A percentile compares a stretch with the other conserved stretches of the same genome.
phyloP scores from a whole-genome alignment of 495 filamentous ascomycete genomes.

The Hyphodiscus hymeniophilus region DNA sequence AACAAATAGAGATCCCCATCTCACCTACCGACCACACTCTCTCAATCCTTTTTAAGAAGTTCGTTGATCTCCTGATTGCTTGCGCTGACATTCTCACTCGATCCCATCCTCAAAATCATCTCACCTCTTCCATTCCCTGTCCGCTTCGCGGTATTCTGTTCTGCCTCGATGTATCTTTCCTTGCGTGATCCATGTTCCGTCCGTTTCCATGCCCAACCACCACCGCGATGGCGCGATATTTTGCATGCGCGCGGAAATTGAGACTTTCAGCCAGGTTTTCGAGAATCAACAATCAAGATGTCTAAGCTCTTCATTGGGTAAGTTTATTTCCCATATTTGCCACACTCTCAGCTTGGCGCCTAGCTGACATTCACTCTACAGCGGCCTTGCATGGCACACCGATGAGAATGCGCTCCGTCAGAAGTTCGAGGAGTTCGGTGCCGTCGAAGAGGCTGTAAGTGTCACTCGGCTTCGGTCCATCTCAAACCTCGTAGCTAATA shows the following conservation, averaged over 20 bases:
- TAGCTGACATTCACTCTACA: slow-evolving; percentile 30
- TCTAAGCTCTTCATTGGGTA: slow-evolving; percentile 90
- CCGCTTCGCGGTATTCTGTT: slow-evolving; percentile 23
- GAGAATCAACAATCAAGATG: slow-evolving; percentile 44
- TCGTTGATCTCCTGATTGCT: slow-evolving; percentile 25
- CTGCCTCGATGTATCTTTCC: slow-evolving; percentile 27
- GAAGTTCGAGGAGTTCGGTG: slow-evolving; percentile 86
- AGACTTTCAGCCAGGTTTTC: slow-evolving; percentile 25
- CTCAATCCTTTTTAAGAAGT: slow-evolving; percentile 21
- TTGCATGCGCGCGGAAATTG: slow-evolving; percentile 26
- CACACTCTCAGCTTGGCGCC: not conserved
- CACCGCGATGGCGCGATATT: slow-evolving; percentile 22
- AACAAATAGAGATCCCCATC: not conserved
- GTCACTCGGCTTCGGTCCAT: not conserved
- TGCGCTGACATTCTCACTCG: slow-evolving; percentile 21
- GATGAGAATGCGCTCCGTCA: slow-evolving; percentile 71
- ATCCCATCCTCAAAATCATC: slow-evolving; percentile 15
- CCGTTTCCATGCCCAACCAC: slow-evolving; percentile 18
- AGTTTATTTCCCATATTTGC: slow-evolving; percentile 27
- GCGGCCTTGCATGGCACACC: slow-evolving; percentile 97
- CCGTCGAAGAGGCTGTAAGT: slow-evolving; percentile 88
- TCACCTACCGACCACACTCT: slow-evolving; percentile 6
- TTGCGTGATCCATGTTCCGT: slow-evolving; percentile 23
- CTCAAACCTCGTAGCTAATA: slow-evolving; percentile 2
- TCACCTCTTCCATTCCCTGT: slow-evolving; percentile 20